Evolutionary conservation across 2,329 filamentous ascomycete genomes (phyloP).

Genomic region (Aspergillus tanneri): DNA sequence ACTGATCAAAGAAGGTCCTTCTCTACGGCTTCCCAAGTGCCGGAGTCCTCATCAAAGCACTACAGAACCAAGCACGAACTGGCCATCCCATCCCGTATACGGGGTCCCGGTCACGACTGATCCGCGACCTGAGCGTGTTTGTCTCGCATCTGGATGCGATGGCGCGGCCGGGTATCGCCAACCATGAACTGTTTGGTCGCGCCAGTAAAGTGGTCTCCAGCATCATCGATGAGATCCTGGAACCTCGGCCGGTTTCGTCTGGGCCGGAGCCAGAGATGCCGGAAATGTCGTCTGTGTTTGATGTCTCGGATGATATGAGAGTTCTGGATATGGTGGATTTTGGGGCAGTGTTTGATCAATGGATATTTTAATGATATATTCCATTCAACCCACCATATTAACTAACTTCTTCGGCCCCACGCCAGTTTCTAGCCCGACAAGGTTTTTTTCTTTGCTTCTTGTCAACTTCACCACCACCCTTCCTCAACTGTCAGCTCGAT

Average conservation of each 20-base stretch:
- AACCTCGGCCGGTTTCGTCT: conserved; percentile 13
- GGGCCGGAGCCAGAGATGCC: not conserved
- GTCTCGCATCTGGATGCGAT: conserved; percentile 41
- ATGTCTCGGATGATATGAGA: conserved; percentile 19
- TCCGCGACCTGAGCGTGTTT: conserved; percentile 42
- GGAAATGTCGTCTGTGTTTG: conserved; percentile 9
- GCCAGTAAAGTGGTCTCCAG: conserved; percentile 22
- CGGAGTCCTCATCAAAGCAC: conserved; percentile 25
- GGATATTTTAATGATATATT: conserved; percentile 19
- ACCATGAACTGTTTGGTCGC: conserved; percentile 23
- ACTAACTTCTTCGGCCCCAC: too few relatives aligned
- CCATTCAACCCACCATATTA: too few relatives aligned
- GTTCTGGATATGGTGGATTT: conserved; percentile 24
- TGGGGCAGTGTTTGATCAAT: conserved; percentile 23
- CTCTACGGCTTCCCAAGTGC: conserved; percentile 30
- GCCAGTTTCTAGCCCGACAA: too few relatives aligned
- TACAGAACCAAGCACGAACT: conserved; percentile 25
- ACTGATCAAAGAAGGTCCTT: conserved; percentile 15
- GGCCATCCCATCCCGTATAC: conserved; percentile 30
- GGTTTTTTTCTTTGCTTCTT: too few relatives aligned
- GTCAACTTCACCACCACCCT: too few relatives aligned
- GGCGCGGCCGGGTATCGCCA: conserved; percentile 33
- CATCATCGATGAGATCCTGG: conserved; percentile 30
- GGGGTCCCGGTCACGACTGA: conserved; percentile 36
- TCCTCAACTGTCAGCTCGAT: too few relatives aligned